Percentiles rank a stretch among this genome's conserved stretches.
Evolutionary conservation across 768 basidiomycete species (phyloP).

Genomic region (Porphyrellus cyaneotinctus): DNA sequence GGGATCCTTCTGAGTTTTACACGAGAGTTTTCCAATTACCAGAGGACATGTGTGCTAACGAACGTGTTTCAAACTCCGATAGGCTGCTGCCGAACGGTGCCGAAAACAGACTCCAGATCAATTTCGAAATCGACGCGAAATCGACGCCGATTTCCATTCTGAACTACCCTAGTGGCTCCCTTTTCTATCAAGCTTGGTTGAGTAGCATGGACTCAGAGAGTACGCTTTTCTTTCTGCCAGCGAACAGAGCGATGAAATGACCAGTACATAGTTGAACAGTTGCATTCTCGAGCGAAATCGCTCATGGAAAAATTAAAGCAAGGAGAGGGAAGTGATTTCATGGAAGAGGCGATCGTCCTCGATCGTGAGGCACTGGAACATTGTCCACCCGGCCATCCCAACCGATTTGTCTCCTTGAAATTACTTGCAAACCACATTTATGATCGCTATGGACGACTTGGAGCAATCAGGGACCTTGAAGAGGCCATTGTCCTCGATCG

Average conservation of each 20-base stretch:
- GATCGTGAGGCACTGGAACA: not conserved
- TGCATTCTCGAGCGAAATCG: not conserved
- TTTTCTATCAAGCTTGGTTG: too few species aligned
- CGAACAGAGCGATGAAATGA: not conserved
- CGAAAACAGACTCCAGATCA: too few species aligned
- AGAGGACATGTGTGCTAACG: too few species aligned
- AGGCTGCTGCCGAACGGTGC: too few species aligned
- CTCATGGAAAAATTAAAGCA: not conserved
- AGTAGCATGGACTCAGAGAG: not conserved
- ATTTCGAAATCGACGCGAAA: too few species aligned
- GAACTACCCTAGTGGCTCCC: too few species aligned
- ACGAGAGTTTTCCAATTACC: too few species aligned
- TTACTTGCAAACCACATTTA: not conserved
- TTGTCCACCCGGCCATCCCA: not conserved
- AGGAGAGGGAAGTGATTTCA: not conserved
- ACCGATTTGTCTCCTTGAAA: not conserved
- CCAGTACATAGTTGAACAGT: not conserved
- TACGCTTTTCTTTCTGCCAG: not conserved
- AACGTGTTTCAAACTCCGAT: too few species aligned
- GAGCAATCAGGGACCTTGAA: not conserved
- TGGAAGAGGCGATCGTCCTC: not conserved
- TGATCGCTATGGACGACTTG: not conserved
- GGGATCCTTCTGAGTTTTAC: too few species aligned
- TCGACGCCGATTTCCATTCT: too few species aligned
- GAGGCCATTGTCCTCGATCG: not conserved